Conservation (phyloP, 345 rosid species). For the Luvunga scandens region DNA sequence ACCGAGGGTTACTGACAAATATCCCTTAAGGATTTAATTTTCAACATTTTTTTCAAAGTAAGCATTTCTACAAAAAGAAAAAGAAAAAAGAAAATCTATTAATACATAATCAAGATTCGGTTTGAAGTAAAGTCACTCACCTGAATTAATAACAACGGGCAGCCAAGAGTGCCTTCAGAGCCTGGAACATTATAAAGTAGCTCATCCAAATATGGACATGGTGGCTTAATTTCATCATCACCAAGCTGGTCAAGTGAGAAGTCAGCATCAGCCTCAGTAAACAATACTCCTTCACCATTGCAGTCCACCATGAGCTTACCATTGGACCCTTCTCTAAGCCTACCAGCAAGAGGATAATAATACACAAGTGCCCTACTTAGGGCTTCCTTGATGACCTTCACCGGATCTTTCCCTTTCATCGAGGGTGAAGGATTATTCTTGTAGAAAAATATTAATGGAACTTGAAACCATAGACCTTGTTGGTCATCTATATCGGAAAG, state of each 20-base stretch:
- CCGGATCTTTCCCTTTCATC: background rate
- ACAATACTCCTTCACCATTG: constrained; percentile 6
- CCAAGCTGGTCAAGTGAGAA: background rate
- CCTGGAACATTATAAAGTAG: constrained; percentile 10
- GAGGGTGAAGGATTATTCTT: background rate
- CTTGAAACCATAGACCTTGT: constrained; percentile 4
- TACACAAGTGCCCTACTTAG: background rate
- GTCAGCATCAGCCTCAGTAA: constrained; percentile 12
- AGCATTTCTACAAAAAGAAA: background rate
- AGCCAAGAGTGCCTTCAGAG: background rate
- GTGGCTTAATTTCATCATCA: background rate
- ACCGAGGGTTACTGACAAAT: too few relatives aligned
- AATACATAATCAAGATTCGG: background rate
- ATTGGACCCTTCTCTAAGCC: constrained; percentile 3
- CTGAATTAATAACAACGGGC: constrained; percentile 5
- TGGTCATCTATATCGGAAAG: constrained; percentile 5
- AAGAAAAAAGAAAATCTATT: too few relatives aligned
- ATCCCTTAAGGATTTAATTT: too few relatives aligned
- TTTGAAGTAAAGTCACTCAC: background rate
- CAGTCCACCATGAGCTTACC: constrained; percentile 14
- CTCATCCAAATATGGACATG: background rate
- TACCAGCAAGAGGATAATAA: constrained; percentile 9
- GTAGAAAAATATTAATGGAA: constrained; percentile 3
- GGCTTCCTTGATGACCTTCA: background rate
- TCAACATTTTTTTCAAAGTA: too few relatives aligned